Base-by-base conservation (phyloP, 2,329 filamentous ascomycete genomes). In the Pseudogymnoascus sp. region DNA sequence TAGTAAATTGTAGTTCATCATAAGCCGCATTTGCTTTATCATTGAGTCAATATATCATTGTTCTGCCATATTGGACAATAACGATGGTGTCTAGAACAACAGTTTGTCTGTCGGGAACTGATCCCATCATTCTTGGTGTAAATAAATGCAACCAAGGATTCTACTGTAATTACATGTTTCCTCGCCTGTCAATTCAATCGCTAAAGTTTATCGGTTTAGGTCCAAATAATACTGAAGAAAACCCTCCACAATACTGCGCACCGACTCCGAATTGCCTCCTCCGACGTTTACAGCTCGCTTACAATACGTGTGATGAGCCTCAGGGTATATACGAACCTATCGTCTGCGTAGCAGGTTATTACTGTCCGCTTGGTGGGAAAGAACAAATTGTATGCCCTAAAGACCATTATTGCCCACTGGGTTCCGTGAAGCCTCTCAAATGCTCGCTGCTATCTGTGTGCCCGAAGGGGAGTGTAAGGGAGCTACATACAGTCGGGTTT, bases 361-460 rank as follows among this genome's bases (percentile, higher is more conserved):
- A 82, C 65, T 84, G 82, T 60, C 81, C 81, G 1, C 69, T 66
- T 6, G 68, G 69, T 2, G 78, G 78, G 8, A 76, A 72, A 43
- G 68, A 78, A 62, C 75, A 74, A 46, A 66, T 78, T 3, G 60
- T 64, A 8, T 84, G 82, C 61, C 81, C 80, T 0, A 64, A 72
- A 7, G 81, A 81, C 24, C 74, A 75, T 2, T 85, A 81, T 66
- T 85, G 82, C 65, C 81, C 81, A 31, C 76, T 77, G 0, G 82
- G 82, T 5, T 77, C 79, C 4, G 69, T 76, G 1, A 72, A 75
- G 5, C 80, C 82, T 1, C 79, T 77, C 2, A 78, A 78, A 10
- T 85, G 82, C 64, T 70, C 71, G 14, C 60, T 73, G 2, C 79
- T 78, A 0, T 81, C 81, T 33, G 66, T 70, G 3, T 85, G 82